Percentiles rank a stretch among this genome's conserved stretches.
Conservation (phyloP, 768 basidiomycete species). For the Trametes cinnabarina region DNA sequence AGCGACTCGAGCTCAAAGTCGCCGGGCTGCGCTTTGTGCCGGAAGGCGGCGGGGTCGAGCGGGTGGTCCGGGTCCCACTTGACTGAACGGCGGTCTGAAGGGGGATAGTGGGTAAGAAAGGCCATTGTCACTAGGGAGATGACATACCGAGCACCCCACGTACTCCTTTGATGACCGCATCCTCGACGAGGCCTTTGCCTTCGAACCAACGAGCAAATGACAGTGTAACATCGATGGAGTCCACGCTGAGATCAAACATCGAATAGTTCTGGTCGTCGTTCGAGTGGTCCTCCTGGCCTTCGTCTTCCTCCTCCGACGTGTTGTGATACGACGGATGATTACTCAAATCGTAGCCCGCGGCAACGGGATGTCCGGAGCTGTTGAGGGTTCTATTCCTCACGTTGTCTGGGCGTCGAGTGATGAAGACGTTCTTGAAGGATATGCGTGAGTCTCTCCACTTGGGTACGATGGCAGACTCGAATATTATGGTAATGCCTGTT, state of each 20-base stretch:
- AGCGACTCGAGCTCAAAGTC: slow-evolving; percentile 92
- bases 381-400: slow-evolving; percentile 6
- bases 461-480: slow-evolving; percentile 97
- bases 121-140: not conserved
- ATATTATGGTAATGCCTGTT: slow-evolving; percentile 91
- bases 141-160: slow-evolving; percentile 80
- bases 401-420: slow-evolving; percentile 70
- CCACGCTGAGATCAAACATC: slow-evolving; percentile 90
- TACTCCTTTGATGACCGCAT: slow-evolving; percentile 91
- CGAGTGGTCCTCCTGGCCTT: slow-evolving; percentile 25
- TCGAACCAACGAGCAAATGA: slow-evolving; percentile 92
- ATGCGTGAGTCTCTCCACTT: slow-evolving; percentile 96
- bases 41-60: slow-evolving; percentile 75
- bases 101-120: not conserved
- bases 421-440: slow-evolving; percentile 95
- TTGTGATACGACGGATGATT: slow-evolving; percentile 70
- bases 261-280: slow-evolving; percentile 73
- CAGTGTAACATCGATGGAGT: slow-evolving; percentile 92
- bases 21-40: slow-evolving; percentile 69
- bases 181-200: slow-evolving; percentile 89
- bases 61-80: slow-evolving; percentile 83
- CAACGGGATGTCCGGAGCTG: slow-evolving; percentile 48
- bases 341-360: slow-evolving; percentile 72
- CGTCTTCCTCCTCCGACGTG: slow-evolving; percentile 59
- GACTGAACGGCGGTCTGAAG: slow-evolving; percentile 80